Base-by-base conservation (phyloP, 495 filamentous ascomycete genomes). In the Neurospora sp. region DNA sequence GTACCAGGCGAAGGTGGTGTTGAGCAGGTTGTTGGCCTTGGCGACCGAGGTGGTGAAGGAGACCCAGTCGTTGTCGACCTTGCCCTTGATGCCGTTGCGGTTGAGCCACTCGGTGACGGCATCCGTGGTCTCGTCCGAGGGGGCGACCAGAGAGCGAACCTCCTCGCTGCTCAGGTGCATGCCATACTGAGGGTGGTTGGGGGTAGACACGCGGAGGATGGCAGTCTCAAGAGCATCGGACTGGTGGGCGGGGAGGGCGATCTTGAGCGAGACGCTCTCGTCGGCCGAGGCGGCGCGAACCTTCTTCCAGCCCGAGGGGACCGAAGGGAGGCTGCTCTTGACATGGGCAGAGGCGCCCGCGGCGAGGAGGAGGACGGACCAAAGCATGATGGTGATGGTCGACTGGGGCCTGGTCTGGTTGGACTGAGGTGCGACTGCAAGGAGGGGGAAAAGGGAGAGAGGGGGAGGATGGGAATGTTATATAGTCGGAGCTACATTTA, bases 191-290 rank as follows among this genome's bases (percentile, higher is more conserved):
- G 80, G 76, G 59, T 85, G 76, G 12, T 85, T 85, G 3, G 89
- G 89, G 9, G 87, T 88, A 1, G 89, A 89, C 27, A 90, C 81
- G 59, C 86, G 82, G 31, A 84, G 78, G 71, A 90, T 78, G 53
- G 83, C 85, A 41, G 83, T 81, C 80, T 89, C 85, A 8, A 90
- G 77, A 70, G 87, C 85, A n/a, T 82, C 82, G n/a, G 86, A 73
- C 68, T 85, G 75, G 69, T 77, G 78, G 73, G 81, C 79, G 47
- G 73, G 78, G 45, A 83, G 77, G 39, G 78, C 82, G 39, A 83
- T 75, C 31, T 78, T 79, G 20, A 83, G 74, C 4, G 76, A 69
- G 38, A 83, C 78, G 39, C 78, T 71, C 31, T 84, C 80, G 42
- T 73, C 71, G 8, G 78, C 73, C 18, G 75, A 76, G 5, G 83